Base-by-base conservation (phyloP, 495 filamentous ascomycete species). In the Clohesyomyces aquaticus region DNA sequence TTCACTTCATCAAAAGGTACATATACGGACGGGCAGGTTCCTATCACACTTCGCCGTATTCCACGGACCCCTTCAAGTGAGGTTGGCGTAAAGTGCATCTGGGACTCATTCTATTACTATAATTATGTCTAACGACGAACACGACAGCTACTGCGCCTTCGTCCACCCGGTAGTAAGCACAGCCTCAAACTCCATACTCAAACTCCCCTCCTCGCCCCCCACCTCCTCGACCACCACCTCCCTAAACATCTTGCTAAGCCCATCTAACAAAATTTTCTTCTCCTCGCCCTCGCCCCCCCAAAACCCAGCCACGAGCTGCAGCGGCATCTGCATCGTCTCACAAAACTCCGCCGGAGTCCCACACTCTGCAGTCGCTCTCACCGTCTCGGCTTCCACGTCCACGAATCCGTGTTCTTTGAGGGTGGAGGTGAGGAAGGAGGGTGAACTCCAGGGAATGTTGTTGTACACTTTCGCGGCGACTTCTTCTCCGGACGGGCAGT, bases 141-240 rank as follows among this genome's bases (percentile, higher is more conserved):
- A 14, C 14, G 14, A 38, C 32, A 14, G 32, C 32, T 38, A 6
- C 32, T 14, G 14, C 32, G 8, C 43, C 21, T 18, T 47, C 61
- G 57, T 65, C 61, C 61, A 45, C 23, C 53, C 53, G 19, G 21
- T 21, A 19, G 32, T 47, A n/a, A 57, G 8, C 28, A 65, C 45
- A 1, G 12, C 61, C 32, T 32, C 23, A 21, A 45, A 51, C 3
- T 43, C 42, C 51, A 63, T 32, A 32, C 50, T 27, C 4, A 48
- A 19, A 4, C 9, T 25, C 12, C 19, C 43, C 38, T n/a, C 27
- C 27, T 48, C 27, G n/a, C n/a, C n/a, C 25, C 25, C 28, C 43
- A 14, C 54, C 11, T 53, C 54, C 45, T 43, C 53, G 18, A 27
- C 45, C 0, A 51, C 11, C 3, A 21, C 12, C 43, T 43, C 32